A percentile compares a stretch with the other conserved stretches of the same genome.
Conservation (phyloP, 192 early-diverging fungal genomes). For the Physocladia obscura region DNA sequence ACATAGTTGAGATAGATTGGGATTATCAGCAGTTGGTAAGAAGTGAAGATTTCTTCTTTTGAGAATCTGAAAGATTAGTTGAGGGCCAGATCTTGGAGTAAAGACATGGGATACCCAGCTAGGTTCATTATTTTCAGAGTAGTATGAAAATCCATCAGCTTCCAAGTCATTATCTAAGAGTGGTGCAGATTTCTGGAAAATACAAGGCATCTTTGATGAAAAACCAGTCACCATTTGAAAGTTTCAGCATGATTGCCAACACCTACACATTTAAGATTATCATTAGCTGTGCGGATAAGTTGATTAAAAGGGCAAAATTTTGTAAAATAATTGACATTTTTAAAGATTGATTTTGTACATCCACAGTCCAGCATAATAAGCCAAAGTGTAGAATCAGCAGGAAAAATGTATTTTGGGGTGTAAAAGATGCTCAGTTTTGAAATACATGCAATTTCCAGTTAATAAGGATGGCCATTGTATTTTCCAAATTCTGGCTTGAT, state of each 20-base stretch:
- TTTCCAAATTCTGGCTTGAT: too few species aligned
- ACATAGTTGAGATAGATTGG: too few species aligned
- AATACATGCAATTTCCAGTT: too few species aligned
- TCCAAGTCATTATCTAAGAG: constrained; percentile 1
- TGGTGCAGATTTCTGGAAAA: not conserved
- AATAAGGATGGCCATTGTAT: too few species aligned
- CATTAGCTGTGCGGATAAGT: not conserved
- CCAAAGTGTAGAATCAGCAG: too few species aligned
- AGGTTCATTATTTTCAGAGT: not conserved
- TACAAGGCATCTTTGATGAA: not conserved
- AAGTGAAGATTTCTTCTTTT: not conserved
- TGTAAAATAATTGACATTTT: not conserved
- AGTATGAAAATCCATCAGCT: not conserved
- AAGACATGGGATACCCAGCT: not conserved
- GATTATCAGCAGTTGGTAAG: not conserved
- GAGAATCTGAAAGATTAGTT: not conserved
- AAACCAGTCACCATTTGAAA: not conserved
- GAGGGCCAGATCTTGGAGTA: not conserved
- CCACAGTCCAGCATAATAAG: not conserved
- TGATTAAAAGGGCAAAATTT: not conserved
- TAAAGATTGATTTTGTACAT: not conserved
- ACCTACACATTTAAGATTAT: too few species aligned
- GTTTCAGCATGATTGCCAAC: not conserved
- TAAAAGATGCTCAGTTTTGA: too few species aligned
- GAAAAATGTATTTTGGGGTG: too few species aligned